Evolutionary conservation across 2,329 filamentous ascomycete genomes (phyloP).

Genomic region (Cryphonectria parasitica): DNA sequence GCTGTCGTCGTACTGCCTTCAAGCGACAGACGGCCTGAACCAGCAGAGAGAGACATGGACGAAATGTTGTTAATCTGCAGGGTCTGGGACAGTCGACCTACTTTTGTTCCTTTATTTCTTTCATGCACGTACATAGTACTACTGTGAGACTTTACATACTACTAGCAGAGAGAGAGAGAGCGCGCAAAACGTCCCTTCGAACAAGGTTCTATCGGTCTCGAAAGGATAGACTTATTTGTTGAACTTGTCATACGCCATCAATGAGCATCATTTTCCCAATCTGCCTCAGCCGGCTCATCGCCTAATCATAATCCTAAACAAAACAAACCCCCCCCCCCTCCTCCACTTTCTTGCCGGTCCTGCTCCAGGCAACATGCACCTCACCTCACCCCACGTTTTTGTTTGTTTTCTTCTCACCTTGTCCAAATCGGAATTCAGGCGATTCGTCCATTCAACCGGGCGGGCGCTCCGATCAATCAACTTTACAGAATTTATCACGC

Average conservation of each 20-base stretch:
- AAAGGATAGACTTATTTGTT: neutral
- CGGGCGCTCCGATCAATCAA: slow-evolving; percentile 8
- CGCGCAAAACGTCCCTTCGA: neutral
- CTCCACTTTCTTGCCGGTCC: neutral
- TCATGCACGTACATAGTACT: neutral
- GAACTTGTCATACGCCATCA: too few relatives aligned
- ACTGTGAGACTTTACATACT: neutral
- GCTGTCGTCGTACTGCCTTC: too few relatives aligned
- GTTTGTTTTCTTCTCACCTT: neutral
- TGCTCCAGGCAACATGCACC: neutral
- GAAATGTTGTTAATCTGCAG: neutral
- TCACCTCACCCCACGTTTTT: neutral
- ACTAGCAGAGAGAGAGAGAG: neutral
- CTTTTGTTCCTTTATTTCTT: neutral
- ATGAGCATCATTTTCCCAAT: too few relatives aligned
- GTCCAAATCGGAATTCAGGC: slow-evolving; percentile 13
- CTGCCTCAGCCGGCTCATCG: neutral
- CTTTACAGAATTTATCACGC: neutral
- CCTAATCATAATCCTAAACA: neutral
- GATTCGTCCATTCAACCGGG: slow-evolving; percentile 12
- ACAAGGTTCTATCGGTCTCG: neutral
- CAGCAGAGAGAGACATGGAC: neutral
- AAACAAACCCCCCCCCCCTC: too few relatives aligned
- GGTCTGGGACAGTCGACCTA: neutral
- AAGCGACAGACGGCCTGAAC: neutral